Percentiles rank a stretch among this genome's conserved stretches.
Evolutionary conservation across 306 rosid genomes (phyloP).

Genomic region (Adenanthera pavonina): DNA sequence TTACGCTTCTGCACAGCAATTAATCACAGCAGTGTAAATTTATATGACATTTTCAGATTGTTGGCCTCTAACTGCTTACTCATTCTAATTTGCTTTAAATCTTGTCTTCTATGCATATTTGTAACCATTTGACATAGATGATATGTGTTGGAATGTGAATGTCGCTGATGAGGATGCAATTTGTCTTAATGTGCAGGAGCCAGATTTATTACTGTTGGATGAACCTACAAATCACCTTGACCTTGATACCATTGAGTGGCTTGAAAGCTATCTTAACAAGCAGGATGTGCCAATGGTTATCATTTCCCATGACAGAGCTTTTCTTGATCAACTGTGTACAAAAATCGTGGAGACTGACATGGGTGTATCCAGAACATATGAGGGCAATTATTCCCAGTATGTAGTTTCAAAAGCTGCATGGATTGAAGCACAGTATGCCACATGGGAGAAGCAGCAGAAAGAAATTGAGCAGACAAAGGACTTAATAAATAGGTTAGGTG

Average conservation of each 20-base stretch:
- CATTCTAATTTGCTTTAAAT: background rate
- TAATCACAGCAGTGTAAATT: background rate
- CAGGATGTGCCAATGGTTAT: constrained; percentile 98
- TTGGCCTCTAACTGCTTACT: background rate
- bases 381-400: constrained; percentile 88
- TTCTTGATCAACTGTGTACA: constrained; percentile 96
- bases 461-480: constrained; percentile 90
- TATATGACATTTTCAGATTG: background rate
- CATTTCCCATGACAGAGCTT: constrained; percentile 97
- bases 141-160: constrained; percentile 13
- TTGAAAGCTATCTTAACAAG: constrained; percentile 82
- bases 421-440: constrained; percentile 89
- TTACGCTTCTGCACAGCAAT: constrained; percentile 2
- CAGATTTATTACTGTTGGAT: constrained; percentile 88
- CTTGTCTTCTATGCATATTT: background rate
- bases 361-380: constrained; percentile 87
- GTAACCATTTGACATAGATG: constrained; percentile 21
- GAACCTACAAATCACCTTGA: constrained; percentile 98
- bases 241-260: constrained; percentile 99
- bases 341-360: constrained; percentile 99
- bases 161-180: constrained; percentile 20
- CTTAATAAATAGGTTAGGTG: constrained; percentile 83
- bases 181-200: constrained; percentile 70
- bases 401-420: constrained; percentile 77
- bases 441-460: constrained; percentile 99